Evolutionary conservation across 176 grass and related monocot species (phyloP).

Genomic region (Tillandsia leiboldiana): DNA sequence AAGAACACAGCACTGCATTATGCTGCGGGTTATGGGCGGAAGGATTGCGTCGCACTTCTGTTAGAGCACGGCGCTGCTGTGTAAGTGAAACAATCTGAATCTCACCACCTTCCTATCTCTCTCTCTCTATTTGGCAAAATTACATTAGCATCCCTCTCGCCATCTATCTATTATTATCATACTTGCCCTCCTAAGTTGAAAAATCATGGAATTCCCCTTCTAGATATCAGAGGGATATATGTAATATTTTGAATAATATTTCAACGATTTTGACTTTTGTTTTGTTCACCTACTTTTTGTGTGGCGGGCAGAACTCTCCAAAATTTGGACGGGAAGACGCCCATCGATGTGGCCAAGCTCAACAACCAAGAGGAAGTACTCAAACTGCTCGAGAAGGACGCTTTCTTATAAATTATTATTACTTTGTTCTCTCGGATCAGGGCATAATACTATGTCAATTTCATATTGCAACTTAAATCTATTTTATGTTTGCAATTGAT

Average conservation of each 20-base stretch:
- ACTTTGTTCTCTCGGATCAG: not conserved
- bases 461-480: too few species aligned
- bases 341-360: conserved; percentile 82
- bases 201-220: too few species aligned
- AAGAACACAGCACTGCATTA: conserved; percentile 90
- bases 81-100: conserved; percentile 25
- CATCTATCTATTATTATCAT: too few species aligned
- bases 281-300: not conserved
- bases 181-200: too few species aligned
- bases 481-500: too few species aligned
- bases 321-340: conserved; percentile 83
- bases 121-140: too few species aligned
- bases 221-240: too few species aligned
- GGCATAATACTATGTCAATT: not conserved
- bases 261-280: not conserved
- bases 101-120: too few species aligned
- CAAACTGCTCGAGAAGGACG: conserved; percentile 92
- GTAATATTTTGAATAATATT: too few species aligned
- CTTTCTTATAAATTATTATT: conserved; percentile 39
- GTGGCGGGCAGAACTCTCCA: conserved; percentile 33
- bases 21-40: conserved; percentile 77
- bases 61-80: conserved; percentile 62
- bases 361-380: conserved; percentile 85
- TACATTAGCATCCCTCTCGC: too few species aligned
- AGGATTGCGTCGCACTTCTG: conserved; percentile 72